Base-by-base conservation (phyloP, 306 rosid genomes). In the Mucuna pruriens region DNA sequence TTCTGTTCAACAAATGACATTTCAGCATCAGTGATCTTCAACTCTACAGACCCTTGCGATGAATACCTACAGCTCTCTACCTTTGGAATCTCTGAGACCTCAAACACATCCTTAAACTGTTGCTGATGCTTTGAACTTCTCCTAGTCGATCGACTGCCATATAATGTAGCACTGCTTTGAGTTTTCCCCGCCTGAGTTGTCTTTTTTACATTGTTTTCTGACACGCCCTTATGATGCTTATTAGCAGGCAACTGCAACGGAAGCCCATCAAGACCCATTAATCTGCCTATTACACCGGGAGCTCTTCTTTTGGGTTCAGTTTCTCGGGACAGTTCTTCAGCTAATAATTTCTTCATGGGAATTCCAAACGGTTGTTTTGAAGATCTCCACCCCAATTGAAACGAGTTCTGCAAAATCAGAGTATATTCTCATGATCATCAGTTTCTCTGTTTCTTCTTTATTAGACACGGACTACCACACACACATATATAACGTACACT, bases 181-280 rank as follows among this genome's bases (percentile, higher is more conserved):
- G 85, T 72, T 58, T 83, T 88, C 73, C 77, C 91, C 16, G 33
- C 74, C 44, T 85, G 84, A 63, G 79, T 51, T n/a, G 79, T 52
- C 58, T 83, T 71, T 60, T 74, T 84, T 71, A 16, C 44, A 80
- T 63, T 38, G 63, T 23, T 78, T 49, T 85, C 92, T 3, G 87
- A 46, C 15, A 75, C 52, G 76, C 51, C 71, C 57, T 75, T 88
- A 0, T 78, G 85, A 34, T 87, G 90, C 84, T 75, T 92, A 34
- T 31, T 33, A 3, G 70, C 7, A 72, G 89, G 73, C 78, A 81
- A 88, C 82, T 79, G 88, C 76, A 83, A 80, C 0, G 94, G 95
- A 86, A 89, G 57, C 75, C 91, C 95, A 62, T 93, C 97, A 40
- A 93, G 94, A 77, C 97, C 97, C 97, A 93, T 93, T 90, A 93